These are phyloP conservation scores for Myrica gale DNA, from an alignment of 306 rosid genomes.

Conservation along the genomic window DNA sequence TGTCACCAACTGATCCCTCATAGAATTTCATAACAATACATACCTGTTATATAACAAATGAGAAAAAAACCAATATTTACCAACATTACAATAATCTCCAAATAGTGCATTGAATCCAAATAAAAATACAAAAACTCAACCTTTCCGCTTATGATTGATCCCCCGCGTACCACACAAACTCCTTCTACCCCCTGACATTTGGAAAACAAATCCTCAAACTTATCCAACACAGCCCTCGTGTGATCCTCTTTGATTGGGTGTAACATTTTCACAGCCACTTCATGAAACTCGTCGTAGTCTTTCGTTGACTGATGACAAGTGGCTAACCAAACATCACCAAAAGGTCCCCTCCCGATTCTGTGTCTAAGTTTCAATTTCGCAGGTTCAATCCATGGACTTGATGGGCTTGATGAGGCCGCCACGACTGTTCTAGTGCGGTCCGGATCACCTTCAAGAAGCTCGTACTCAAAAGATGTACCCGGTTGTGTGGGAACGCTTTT, in stretches of 20 bases:
- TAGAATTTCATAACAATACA: conserved; percentile 80
- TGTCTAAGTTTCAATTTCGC: conserved; percentile 76
- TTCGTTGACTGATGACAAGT: conserved; percentile 82
- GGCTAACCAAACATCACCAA: conserved; percentile 96
- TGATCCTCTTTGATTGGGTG: conserved; percentile 62
- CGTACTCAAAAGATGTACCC: conserved; percentile 58
- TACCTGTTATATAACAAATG: conserved; percentile 44
- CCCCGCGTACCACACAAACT: conserved; percentile 63
- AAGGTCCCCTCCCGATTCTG: conserved; percentile 82
- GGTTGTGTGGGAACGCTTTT: conserved; percentile 46
- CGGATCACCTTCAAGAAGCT: conserved; percentile 58
- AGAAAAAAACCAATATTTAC: conserved; percentile 12
- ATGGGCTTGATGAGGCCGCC: conserved; percentile 35
- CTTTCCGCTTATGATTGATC: conserved; percentile 72
- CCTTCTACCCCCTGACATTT: conserved; percentile 58
- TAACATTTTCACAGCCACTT: conserved; percentile 89
- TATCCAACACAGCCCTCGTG: conserved; percentile 54
- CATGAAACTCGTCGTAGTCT: conserved; percentile 73
- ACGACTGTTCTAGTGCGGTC: conserved; percentile 46
- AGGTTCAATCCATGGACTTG: conserved; percentile 75
- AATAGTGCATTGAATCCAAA: conserved; percentile 13
- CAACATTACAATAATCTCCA: conserved; percentile 16
- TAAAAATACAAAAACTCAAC: conserved; percentile 31
- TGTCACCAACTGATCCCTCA: conserved; percentile 86
- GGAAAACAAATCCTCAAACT: conserved; percentile 49